phyloP scores from a whole-genome alignment of 106 monocot species.

The Triglochin maritima region DNA sequence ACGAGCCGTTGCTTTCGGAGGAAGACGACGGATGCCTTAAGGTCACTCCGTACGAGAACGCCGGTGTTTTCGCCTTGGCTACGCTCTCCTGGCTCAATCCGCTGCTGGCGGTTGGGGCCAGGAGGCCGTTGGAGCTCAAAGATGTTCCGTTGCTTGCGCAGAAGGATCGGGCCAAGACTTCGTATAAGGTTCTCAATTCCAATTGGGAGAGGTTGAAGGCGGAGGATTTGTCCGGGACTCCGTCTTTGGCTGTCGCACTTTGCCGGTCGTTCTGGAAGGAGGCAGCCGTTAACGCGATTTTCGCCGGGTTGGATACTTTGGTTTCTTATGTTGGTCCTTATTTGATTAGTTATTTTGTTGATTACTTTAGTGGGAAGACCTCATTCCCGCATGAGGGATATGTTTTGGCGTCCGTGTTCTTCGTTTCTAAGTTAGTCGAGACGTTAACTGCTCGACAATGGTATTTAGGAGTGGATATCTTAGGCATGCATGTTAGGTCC shows the following conservation, averaged over 20 bases:
- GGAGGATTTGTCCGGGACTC: slow-evolving; percentile 28
- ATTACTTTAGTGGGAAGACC: slow-evolving; percentile 68
- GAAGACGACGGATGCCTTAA: slow-evolving; percentile 54
- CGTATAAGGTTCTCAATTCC: slow-evolving; percentile 55
- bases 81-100: slow-evolving; percentile 71
- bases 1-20: slow-evolving; percentile 34
- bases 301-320: slow-evolving; percentile 66
- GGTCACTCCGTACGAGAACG: slow-evolving; percentile 72
- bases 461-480: slow-evolving; percentile 87
- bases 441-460: slow-evolving; percentile 81
- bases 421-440: slow-evolving; percentile 72
- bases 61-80: slow-evolving; percentile 48
- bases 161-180: slow-evolving; percentile 77
- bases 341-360: slow-evolving; percentile 80
- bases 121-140: slow-evolving; percentile 74
- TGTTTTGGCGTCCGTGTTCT: slow-evolving; percentile 62
- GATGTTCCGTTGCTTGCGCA: slow-evolving; percentile 66
- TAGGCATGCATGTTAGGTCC: slow-evolving; percentile 95
- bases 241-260: slow-evolving; percentile 56
- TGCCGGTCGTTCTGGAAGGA: slow-evolving; percentile 73
- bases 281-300: slow-evolving; percentile 55
- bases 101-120: slow-evolving; percentile 50
- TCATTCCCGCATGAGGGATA: slow-evolving; percentile 77
- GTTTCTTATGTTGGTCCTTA: slow-evolving; percentile 88
- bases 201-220: slow-evolving; percentile 69